Evolutionary conservation across 306 rosid species (phyloP).

Genomic region (Argentina anserina): DNA sequence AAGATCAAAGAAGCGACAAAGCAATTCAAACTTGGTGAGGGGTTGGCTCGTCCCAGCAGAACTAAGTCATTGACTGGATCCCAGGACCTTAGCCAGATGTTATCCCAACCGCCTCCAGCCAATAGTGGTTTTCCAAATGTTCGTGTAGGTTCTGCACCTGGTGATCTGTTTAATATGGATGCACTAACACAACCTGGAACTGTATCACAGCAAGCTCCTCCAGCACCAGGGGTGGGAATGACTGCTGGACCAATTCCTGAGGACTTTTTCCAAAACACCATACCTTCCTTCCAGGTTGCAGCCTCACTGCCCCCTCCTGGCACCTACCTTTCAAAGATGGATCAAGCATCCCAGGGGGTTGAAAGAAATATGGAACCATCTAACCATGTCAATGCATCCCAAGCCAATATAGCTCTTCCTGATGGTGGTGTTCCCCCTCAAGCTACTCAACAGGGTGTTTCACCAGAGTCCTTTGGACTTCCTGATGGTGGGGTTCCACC

Average conservation of each 20-base stretch:
- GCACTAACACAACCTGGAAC: constrained; percentile 48
- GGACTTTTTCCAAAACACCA: constrained; percentile 94
- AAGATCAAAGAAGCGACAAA: constrained; percentile 94
- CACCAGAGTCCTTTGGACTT: constrained; percentile 58
- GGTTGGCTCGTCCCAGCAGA: constrained; percentile 63
- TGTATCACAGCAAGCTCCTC: constrained; percentile 48
- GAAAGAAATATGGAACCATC: constrained; percentile 42
- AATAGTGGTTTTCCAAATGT: constrained; percentile 32
- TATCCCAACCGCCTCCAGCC: constrained; percentile 47
- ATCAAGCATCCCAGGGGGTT: constrained; percentile 44
- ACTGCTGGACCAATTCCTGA: constrained; percentile 84
- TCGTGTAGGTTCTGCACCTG: constrained; percentile 50
- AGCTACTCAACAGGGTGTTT: constrained; percentile 51
- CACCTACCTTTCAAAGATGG: constrained; percentile 71
- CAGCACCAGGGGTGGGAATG: constrained; percentile 40
- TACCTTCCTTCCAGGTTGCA: constrained; percentile 87
- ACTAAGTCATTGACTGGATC: constrained; percentile 63
- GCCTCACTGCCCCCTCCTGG: constrained; percentile 83
- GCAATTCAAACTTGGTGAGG: constrained; percentile 76
- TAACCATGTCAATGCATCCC: constrained; percentile 45
- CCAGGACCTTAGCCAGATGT: constrained; percentile 73
- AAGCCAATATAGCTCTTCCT: constrained; percentile 48
- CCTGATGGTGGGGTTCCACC: constrained; percentile 94
- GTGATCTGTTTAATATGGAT: constrained; percentile 62
- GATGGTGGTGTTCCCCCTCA: constrained; percentile 70